A percentile compares a stretch with the other conserved stretches of the same genome.
Evolutionary conservation across 192 early-diverging fungal genomes (phyloP).

Genomic region (Thoreauomyces humboldtii): DNA sequence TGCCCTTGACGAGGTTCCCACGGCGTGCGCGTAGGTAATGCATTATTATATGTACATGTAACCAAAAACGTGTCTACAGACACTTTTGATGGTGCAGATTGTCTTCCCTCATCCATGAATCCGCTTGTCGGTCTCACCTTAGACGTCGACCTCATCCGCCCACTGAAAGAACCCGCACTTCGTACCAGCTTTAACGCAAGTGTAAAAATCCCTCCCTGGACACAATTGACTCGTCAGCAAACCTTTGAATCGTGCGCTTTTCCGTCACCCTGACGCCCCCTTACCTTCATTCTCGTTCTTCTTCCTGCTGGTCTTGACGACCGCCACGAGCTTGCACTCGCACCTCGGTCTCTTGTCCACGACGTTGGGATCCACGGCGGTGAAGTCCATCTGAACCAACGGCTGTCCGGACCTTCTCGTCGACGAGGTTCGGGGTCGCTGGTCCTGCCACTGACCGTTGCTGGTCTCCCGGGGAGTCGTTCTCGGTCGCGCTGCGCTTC

Average conservation of each 20-base stretch:
- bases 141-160: conserved; percentile 32
- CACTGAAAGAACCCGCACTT: conserved; percentile 42
- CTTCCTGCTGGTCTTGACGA: conserved; percentile 21
- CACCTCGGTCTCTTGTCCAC: conserved; percentile 41
- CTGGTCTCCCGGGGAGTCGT: neutral
- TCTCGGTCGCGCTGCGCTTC: neutral
- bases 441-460: neutral
- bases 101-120: too few species aligned
- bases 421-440: neutral
- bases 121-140: too few species aligned
- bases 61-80: too few species aligned
- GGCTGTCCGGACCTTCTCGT: neutral
- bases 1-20: too few species aligned
- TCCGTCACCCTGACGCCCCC: neutral
- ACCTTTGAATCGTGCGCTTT: neutral
- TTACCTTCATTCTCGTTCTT: conserved; percentile 48
- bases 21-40: too few species aligned
- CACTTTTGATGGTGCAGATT: too few species aligned
- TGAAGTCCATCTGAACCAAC: neutral
- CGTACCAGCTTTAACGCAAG: conserved; percentile 42
- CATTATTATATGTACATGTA: too few species aligned
- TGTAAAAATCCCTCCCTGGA: conserved; percentile 43
- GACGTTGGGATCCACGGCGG: neutral
- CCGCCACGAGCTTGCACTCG: conserved; percentile 46
- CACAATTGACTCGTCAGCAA: neutral